Evolutionary conservation across 257 asterid genomes (phyloP).

Genomic region (Lycium barbarum): DNA sequence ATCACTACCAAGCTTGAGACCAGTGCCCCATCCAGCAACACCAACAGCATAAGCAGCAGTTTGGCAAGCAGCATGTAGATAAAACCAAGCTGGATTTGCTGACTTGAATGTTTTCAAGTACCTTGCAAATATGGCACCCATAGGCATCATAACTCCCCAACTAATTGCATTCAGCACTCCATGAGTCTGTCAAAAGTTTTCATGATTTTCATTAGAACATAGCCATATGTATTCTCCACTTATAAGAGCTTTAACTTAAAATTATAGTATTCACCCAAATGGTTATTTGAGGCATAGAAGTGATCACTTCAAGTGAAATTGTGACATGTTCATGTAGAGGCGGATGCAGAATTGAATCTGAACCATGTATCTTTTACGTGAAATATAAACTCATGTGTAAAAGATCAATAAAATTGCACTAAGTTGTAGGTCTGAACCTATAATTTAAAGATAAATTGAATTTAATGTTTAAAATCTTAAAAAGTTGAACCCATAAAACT

Average conservation of each 20-base stretch:
- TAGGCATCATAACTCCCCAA: constrained; percentile 44
- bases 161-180: constrained; percentile 40
- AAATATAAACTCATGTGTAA: too few relatives aligned
- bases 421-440: too few relatives aligned
- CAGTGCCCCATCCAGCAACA: constrained; percentile 43
- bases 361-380: too few relatives aligned
- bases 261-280: constrained; percentile 4
- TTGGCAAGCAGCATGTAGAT: constrained; percentile 39
- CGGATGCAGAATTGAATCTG: too few relatives aligned
- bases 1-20: constrained; percentile 38
- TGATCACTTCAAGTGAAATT: neutral
- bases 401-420: too few relatives aligned
- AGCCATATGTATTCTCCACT: neutral
- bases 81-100: constrained; percentile 46
- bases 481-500: too few relatives aligned
- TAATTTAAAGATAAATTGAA: too few relatives aligned
- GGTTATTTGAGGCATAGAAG: neutral
- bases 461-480: too few relatives aligned
- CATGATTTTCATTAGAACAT: neutral
- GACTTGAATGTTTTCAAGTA: constrained; percentile 31
- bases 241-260: neutral
- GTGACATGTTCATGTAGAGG: neutral
- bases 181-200: constrained; percentile 31
- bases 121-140: constrained; percentile 38
- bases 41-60: constrained; percentile 36